Conservation (phyloP, 1,139 yeast genomes). For the Yamadazyma trypodendri region DNA sequence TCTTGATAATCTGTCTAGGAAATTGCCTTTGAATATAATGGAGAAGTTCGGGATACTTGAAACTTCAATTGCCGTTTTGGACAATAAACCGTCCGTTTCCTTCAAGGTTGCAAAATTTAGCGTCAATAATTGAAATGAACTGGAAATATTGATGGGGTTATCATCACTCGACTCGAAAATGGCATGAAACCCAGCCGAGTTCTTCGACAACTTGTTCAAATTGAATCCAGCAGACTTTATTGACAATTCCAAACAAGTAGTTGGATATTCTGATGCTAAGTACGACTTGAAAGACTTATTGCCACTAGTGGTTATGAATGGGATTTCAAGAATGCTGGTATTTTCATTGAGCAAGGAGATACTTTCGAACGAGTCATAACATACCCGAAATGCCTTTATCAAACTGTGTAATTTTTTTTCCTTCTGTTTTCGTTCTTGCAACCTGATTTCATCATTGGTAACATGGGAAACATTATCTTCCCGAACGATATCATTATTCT, state of each 20-base stretch:
- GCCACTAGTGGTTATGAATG: conserved; percentile 31
- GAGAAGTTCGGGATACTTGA: conserved; percentile 53
- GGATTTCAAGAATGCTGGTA: conserved; percentile 31
- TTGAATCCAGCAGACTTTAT: conserved; percentile 35
- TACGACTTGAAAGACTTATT: conserved; percentile 28
- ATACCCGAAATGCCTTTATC: conserved; percentile 11
- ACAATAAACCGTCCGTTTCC: conserved; percentile 16
- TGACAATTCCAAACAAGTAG: conserved; percentile 26
- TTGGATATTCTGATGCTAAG: conserved; percentile 23
- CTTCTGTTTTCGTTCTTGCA: neutral
- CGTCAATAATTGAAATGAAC: conserved; percentile 43
- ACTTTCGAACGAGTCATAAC: conserved; percentile 16
- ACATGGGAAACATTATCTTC: neutral
- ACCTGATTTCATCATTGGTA: conserved; percentile 1
- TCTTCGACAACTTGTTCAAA: conserved; percentile 28
- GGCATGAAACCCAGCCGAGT: conserved; percentile 61
- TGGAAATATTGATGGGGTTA: conserved; percentile 50
- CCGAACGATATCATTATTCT: neutral
- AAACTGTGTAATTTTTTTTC: conserved; percentile 6
- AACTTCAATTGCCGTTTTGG: conserved; percentile 31
- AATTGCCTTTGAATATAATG: conserved; percentile 54
- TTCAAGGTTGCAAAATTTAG: conserved; percentile 26
- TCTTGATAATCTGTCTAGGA: conserved; percentile 37
- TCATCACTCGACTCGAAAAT: conserved; percentile 48
- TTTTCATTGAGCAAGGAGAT: conserved; percentile 33